Evolutionary conservation across 768 basidiomycete genomes (phyloP), one percentile per base, ranked within the genome.

Genomic region (Naganishia onofrii): DNA sequence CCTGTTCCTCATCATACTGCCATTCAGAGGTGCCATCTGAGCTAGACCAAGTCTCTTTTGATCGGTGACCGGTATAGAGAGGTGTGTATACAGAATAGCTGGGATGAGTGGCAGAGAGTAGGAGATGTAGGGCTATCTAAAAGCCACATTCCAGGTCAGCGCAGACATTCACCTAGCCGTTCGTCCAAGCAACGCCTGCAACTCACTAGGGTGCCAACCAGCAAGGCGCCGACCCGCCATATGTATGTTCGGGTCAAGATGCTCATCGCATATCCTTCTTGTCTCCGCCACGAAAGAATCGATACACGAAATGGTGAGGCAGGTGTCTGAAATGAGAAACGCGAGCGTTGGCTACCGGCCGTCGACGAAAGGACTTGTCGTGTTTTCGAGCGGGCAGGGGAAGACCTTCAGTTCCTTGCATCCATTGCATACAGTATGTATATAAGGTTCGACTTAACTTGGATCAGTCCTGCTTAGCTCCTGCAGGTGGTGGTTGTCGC

Each of bases 61-160:
- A 42, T 2, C 36, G 9, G 23, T 36, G 42, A 7, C 60, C 60
- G 9, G 36, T 36, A 6, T 5, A 76, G 76, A 63, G 60, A 4
- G 73, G 72, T 12, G 80, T 81, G 17, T 73, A 76, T 0, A 73
- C 76, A 46, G 80, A 71, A 69, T 81, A 82, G 34, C 78, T 78
- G 0, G 77, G 74, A 67, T 80, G 79, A 5, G 77, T 73, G 38
- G 71, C 19, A 8, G 79, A 78, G 13, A 78, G 71, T 12, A 82
- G 73, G 13, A 77, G 57, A 68, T 82, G 81, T 7, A 82, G 21
- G 5, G 72, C 66, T 60, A 81, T 64, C 80, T 81, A 29, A 54
- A 48, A 57, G 56, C 19, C 19, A 13, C 2, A 13, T 7, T 51
- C 23, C 48, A 7, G 13, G 1, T 51, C 23, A 51, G 21, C 23